Evolutionary conservation across 371 early-diverging fungal species (phyloP).

Genomic region (Mortierella sp.): DNA sequence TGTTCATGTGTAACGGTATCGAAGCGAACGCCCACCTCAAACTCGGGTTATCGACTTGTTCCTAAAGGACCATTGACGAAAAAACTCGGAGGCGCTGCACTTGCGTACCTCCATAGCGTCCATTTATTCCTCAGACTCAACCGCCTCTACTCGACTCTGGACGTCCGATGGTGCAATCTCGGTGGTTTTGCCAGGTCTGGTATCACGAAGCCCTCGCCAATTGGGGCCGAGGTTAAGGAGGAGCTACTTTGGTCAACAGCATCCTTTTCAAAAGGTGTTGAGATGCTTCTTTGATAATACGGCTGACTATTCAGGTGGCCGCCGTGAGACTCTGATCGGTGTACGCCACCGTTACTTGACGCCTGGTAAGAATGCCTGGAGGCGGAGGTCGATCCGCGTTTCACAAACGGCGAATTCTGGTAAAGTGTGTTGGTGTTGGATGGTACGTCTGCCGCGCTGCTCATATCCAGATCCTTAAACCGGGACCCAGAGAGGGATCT

Average conservation of each 20-base stretch:
- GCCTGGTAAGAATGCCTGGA: background rate
- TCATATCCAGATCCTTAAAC: slow-evolving; percentile 31
- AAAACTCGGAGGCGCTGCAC: too few species aligned
- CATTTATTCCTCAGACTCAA: too few species aligned
- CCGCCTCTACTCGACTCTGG: slow-evolving; percentile 35
- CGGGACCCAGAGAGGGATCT: slow-evolving; percentile 28
- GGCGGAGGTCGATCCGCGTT: background rate
- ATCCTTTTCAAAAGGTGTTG: background rate
- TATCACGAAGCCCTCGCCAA: slow-evolving; percentile 14
- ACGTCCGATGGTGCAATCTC: slow-evolving; percentile 32
- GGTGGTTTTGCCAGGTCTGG: slow-evolving; percentile 40
- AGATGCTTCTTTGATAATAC: background rate
- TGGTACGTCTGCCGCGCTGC: slow-evolving; percentile 16
- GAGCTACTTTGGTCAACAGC: background rate
- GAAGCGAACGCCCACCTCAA: too few species aligned
- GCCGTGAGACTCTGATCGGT: background rate
- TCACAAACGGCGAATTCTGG: slow-evolving; percentile 29
- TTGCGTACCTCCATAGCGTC: too few species aligned
- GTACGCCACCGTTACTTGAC: background rate
- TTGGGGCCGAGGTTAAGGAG: background rate
- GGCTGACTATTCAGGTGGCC: background rate
- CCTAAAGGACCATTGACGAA: too few species aligned
- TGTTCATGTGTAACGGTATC: too few species aligned
- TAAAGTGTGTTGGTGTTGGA: slow-evolving; percentile 18
- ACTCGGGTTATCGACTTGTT: too few species aligned